Evolutionary conservation across 2,329 filamentous ascomycete genomes (phyloP).

Genomic region (Pseudocercospora macadamiae): DNA sequence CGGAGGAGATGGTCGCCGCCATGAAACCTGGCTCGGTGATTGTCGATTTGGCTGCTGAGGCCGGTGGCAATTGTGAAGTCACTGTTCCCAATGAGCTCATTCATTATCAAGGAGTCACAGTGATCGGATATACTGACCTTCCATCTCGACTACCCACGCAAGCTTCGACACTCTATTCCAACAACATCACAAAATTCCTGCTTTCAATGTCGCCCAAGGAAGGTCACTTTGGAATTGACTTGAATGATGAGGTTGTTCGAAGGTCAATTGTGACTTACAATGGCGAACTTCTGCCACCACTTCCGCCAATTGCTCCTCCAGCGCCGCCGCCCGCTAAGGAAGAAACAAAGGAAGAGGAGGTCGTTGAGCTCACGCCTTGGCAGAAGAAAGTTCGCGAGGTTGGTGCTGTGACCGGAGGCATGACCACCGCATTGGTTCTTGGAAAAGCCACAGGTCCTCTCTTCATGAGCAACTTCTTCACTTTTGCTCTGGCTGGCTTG

Average conservation of each 20-base stretch:
- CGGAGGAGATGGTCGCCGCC: conserved; percentile 74
- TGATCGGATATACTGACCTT: conserved; percentile 74
- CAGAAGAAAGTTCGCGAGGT: conserved; percentile 79
- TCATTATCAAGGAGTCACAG: conserved; percentile 75
- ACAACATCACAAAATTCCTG: conserved; percentile 89
- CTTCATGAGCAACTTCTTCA: conserved; percentile 88
- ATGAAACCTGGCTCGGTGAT: conserved; percentile 92
- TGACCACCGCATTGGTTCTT: conserved; percentile 73
- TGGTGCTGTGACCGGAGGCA: conserved; percentile 71
- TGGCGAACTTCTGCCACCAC: conserved; percentile 74
- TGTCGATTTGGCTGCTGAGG: conserved; percentile 85
- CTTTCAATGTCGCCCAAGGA: conserved; percentile 79
- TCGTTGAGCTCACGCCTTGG: conserved; percentile 75
- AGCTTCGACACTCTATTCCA: conserved; percentile 86
- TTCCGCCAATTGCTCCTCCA: conserved; percentile 68
- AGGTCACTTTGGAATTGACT: conserved; percentile 77
- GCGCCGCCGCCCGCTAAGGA: conserved; percentile 54
- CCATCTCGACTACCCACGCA: conserved; percentile 86
- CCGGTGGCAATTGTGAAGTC: conserved; percentile 84
- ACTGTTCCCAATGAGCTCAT: conserved; percentile 71
- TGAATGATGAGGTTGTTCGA: conserved; percentile 82
- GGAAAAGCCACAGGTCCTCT: conserved; percentile 80
- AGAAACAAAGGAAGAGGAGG: conserved; percentile 57
- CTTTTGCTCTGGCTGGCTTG: conserved; percentile 78
- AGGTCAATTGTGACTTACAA: conserved; percentile 81